Percentiles rank a stretch among this genome's conserved stretches.
These are phyloP conservation scores for Mycena pura DNA, from an alignment of 768 basidiomycete species.

Conservation along the genomic window DNA sequence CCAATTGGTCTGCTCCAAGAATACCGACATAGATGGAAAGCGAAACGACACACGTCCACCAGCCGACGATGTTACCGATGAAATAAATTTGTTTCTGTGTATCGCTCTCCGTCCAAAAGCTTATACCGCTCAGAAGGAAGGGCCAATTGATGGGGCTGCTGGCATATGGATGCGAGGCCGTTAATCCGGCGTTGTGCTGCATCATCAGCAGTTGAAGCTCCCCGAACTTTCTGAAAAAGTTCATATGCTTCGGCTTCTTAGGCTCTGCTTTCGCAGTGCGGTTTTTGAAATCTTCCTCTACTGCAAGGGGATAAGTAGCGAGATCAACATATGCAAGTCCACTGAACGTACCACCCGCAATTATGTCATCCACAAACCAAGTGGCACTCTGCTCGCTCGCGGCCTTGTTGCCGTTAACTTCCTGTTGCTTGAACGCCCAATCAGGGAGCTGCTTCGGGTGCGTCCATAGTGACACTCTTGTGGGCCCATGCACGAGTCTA, in stretches of 20 bases:
- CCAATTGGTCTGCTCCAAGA: slow-evolving; percentile 87
- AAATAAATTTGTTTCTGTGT: slow-evolving; percentile 93
- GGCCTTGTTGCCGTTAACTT: slow-evolving; percentile 97
- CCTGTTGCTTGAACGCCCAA: slow-evolving; percentile 97
- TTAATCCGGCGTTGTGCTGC: slow-evolving; percentile 98
- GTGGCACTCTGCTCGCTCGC: slow-evolving; percentile 78
- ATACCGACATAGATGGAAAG: slow-evolving; percentile 91
- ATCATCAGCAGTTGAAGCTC: slow-evolving; percentile 96
- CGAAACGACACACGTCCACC: slow-evolving; percentile 92
- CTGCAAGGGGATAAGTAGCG: slow-evolving; percentile 38
- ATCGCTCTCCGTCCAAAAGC: slow-evolving; percentile 94
- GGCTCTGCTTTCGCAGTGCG: slow-evolving; percentile 55
- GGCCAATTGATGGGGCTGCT: slow-evolving; percentile 98
- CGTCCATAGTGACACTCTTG: slow-evolving; percentile 95
- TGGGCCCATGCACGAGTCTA: slow-evolving; percentile 86
- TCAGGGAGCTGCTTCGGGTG: slow-evolving; percentile 86
- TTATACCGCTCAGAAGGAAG: slow-evolving; percentile 94
- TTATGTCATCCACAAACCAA: slow-evolving; percentile 89
- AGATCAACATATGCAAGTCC: background rate
- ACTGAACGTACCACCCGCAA: slow-evolving; percentile 68
- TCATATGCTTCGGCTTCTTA: slow-evolving; percentile 81
- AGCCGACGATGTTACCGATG: slow-evolving; percentile 91
- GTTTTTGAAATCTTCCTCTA: slow-evolving; percentile 60
- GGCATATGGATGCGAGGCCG: slow-evolving; percentile 97
- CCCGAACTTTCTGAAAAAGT: slow-evolving; percentile 93